Base-by-base conservation (phyloP, 2,329 filamentous ascomycete species). In the Neofusicoccum laricinum region DNA sequence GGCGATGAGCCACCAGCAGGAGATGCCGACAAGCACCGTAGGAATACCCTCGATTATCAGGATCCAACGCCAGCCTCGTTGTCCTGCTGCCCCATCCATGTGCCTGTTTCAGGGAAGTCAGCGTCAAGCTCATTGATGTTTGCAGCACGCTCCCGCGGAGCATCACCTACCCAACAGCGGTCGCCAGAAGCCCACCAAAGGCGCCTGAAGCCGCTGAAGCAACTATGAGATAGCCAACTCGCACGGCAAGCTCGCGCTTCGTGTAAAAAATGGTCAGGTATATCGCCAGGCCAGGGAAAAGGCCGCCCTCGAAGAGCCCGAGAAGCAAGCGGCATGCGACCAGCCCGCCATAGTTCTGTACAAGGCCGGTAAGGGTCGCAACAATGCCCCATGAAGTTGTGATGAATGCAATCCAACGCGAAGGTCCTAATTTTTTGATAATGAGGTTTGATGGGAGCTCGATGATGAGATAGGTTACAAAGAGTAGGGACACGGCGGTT, bases 221-320 rank as follows among this genome's bases (percentile, higher is more conserved):
- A 58, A 90, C 87, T 71, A 92, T 92, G 0, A 93, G 81, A 69
- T 91, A 92, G 1, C 88, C 89, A 3, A 92, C 88, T 2, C 90
- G 85, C 45, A 92, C 77, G 4, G 89, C 90, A 1, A 92, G 83
- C 75, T 93, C 90, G 32, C 84, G 82, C 71, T 89, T 90, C 53
- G 86, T 90, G 77, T 93, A 93, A 79, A 91, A 92, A 68, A 92
- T 84, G 0, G 90, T 92, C 19, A 93, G 81, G 68, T 91, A 91
- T n/a, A 89, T 77, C 4, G 85, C 87, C 68, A 90, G 77, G 0
- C 89, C 89, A 0, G 90, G 89, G 68, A 91, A 91, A 0, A 91
- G 78, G 0, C 89, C 89, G 0, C 88, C 88, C 75, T 91, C 89
- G 43, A 91, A 82, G 4, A 84, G 80, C 5, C 90, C 90, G 0